Base-by-base conservation (phyloP, 257 asterid species). In the Buddleja alternifolia region DNA sequence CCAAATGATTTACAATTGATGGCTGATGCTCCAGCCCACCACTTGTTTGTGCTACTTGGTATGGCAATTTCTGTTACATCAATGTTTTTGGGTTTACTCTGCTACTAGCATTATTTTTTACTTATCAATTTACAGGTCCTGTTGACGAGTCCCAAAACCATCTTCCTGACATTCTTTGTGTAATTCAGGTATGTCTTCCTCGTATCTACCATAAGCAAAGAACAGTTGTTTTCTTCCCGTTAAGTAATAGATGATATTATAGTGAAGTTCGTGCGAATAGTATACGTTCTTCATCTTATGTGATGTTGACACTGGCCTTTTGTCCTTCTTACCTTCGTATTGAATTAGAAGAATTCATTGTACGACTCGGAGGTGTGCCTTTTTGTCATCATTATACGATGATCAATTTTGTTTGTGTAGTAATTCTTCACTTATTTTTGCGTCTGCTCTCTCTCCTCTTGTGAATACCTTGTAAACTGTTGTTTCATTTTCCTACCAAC, bases 11-110 rank as follows among this genome's bases (percentile, higher is more conserved):
- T 93, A 75, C 99, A 88, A 76, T 73, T 93, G 79, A 88, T 93
- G 92, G 97, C 99, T 46, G 99, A 93, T 89, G 97, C 97, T 79
- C 99, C 99, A 2, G 97, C 97, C 24, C 97, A 93, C 85, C 97
- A 89, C 80, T 84, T 93, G 86, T 93, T 93, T 87, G 99, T 90
- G 78, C 82, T 93, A 70, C 95, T 90, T 78, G 99, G 98, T 92
- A 88, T 56, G 16, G 29, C 66, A 66, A 50, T 53, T 10, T 47
- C 66, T 25, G 70, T 40, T 20, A 51, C 16, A 8, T 24, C 60
- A 36, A 34, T 59, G 8, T 63, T 42, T 24, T 15, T 58, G 34
- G 25, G 3, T 25, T 11, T 53, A 37, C 19, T 37, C 54, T 19
- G 50, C 47, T 61, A 69, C 62, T 52, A 20, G 52, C 20, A 32